These are phyloP conservation scores for Cyclotella choctawhatcheeana DNA, from an alignment of 108 stramenopile genomes.

Conservation along the genomic window DNA sequence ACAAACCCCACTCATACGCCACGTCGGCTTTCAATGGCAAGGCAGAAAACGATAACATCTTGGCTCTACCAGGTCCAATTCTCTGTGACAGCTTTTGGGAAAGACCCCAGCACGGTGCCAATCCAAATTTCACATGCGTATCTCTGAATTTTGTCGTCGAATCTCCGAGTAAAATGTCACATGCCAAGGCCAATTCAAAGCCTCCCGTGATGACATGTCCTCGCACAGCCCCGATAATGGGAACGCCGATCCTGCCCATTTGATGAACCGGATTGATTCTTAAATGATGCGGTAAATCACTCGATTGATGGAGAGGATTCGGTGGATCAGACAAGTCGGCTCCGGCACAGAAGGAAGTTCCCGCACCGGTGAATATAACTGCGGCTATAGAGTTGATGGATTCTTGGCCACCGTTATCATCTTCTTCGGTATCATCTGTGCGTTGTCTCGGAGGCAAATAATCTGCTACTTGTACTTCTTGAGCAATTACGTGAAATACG, in stretches of 20 bases:
- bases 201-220: constrained; percentile 64
- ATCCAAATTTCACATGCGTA: constrained; percentile 63
- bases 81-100: constrained; percentile 48
- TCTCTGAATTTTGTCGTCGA: constrained; percentile 54
- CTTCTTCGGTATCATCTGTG: no score
- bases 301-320: constrained; percentile 51
- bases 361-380: constrained; percentile 57
- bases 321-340: constrained; percentile 61
- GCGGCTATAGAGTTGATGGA: constrained; percentile 25
- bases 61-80: constrained; percentile 58
- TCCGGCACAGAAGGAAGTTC: constrained; percentile 57
- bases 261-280: constrained; percentile 55
- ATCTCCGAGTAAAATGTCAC: constrained; percentile 58
- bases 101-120: constrained; percentile 67
- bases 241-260: constrained; percentile 42
- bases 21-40: constrained; percentile 34
- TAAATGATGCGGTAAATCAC: constrained; percentile 50
- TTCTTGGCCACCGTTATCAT: constrained; percentile 11
- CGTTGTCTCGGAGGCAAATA: no score
- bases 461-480: constrained; percentile 35
- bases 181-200: constrained; percentile 62
- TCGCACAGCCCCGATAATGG: constrained; percentile 54
- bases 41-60: constrained; percentile 50
- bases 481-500: constrained; percentile 33
- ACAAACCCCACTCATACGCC: constrained; percentile 57